These are phyloP conservation scores for Lobosporangium transversale DNA, from an alignment of 192 early-diverging fungal species.

Conservation along the genomic window DNA sequence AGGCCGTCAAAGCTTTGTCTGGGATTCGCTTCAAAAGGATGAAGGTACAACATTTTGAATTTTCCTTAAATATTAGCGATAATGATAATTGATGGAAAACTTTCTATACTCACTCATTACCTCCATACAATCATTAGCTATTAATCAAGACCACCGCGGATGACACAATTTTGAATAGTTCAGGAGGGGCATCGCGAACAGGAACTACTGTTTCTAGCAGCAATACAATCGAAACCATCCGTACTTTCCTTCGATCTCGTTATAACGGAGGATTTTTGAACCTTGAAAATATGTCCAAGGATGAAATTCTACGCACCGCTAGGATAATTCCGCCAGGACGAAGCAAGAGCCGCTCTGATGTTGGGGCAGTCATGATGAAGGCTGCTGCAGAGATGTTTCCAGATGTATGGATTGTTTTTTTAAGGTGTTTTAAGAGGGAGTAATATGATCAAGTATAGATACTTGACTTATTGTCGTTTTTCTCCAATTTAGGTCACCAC, in stretches of 20 bases:
- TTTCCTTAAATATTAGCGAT: background rate
- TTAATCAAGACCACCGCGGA: conserved; percentile 16
- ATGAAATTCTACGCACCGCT: conserved; percentile 14
- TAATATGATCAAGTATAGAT: background rate
- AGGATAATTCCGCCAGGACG: conserved; percentile 22
- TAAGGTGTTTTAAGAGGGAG: background rate
- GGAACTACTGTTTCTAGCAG: background rate
- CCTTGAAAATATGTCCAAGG: conserved; percentile 33
- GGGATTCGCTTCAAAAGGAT: conserved; percentile 29
- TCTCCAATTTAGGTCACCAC: conserved; percentile 34
- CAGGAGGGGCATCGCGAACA: background rate
- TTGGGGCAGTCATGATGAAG: conserved; percentile 39
- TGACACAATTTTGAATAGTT: background rate
- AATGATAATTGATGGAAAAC: background rate
- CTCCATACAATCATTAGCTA: background rate
- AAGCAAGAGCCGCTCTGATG: conserved; percentile 9
- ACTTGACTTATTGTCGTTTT: background rate
- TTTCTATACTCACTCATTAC: no score
- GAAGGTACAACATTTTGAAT: conserved; percentile 5
- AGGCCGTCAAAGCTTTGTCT: background rate
- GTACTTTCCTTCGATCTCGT: conserved; percentile 16
- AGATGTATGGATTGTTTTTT: conserved; percentile 6
- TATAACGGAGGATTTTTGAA: conserved; percentile 29
- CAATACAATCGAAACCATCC: conserved; percentile 27
- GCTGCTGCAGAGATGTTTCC: conserved; percentile 30